Evolutionary conservation across 305 asterid genomes (phyloP), one percentile per base, ranked within the genome.

Genomic region (Stenogyne calaminthoides): DNA sequence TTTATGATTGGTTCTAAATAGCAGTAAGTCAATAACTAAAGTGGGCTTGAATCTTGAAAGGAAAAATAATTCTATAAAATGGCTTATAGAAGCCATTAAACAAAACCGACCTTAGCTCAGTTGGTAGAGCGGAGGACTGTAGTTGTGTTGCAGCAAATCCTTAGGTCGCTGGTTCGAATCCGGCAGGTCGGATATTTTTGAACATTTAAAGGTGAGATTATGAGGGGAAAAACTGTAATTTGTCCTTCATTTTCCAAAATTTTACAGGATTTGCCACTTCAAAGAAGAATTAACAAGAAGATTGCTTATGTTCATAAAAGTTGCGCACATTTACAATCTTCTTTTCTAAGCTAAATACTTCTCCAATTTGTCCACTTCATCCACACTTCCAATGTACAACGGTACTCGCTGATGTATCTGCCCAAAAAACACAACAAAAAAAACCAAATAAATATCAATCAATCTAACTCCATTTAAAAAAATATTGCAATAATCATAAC

Each of bases 81-180:
- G n/a, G n/a, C n/a, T n/a, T n/a, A n/a, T n/a, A n/a, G n/a, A n/a
- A n/a, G n/a, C n/a, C n/a, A n/a, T n/a, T n/a, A n/a, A n/a, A n/a
- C n/a, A 2, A 10, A 61, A 18, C 95, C 97, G 97, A 90, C 96
- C 97, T 91, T 87, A 94, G 96, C 99, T 91, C 98, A 91, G 95
- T 92, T 94, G 95, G 94, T 83, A 92, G 93, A 89, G 99, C 97
- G 99, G 99, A 90, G 90, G 93, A 92, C 95, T 94, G 97, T 88
- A 92, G 95, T 88, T 7, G 22, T 76, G 0, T 1, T 18, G 77
- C 83, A 42, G 89, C 3, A 3, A 15, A 91, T 93, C 96, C 90
- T 91, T 89, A 93, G 96, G 96, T 89, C 88, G 83, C 91, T 91
- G 95, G 94, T 89, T 89, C 94, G 91, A 91, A 83, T 93, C 96